These are phyloP conservation scores for Polytrichum commune DNA, from an alignment of 225 moss, liverwort and hornwort genomes.

Conservation along the genomic window DNA sequence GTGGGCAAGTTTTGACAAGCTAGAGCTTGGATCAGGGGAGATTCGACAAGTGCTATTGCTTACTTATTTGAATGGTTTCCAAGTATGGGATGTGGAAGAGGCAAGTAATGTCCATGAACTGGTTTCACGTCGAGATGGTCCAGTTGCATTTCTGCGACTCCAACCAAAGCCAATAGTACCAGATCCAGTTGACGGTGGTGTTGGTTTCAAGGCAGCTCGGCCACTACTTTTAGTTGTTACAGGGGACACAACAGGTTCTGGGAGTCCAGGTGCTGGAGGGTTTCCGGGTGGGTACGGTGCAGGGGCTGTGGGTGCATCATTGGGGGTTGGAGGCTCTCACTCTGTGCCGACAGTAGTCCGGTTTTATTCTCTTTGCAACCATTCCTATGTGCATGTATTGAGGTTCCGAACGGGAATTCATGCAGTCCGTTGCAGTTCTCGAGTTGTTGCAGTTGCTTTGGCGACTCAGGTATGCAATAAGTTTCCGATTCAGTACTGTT, in stretches of 20 bases:
- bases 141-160: slow-evolving; percentile 82
- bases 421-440: slow-evolving; percentile 92
- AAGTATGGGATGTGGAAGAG: slow-evolving; percentile 96
- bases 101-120: slow-evolving; percentile 90
- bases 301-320: slow-evolving; percentile 44
- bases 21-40: slow-evolving; percentile 82
- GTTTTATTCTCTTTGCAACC: slow-evolving; percentile 85
- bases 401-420: slow-evolving; percentile 82
- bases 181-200: slow-evolving; percentile 58
- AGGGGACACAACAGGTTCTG: slow-evolving; percentile 59
- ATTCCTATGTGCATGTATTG: slow-evolving; percentile 86
- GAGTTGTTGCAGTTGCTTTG: slow-evolving; percentile 87
- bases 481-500: neutral
- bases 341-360: slow-evolving; percentile 79
- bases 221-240: slow-evolving; percentile 88
- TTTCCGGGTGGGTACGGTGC: slow-evolving; percentile 61
- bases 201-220: slow-evolving; percentile 46
- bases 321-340: slow-evolving; percentile 36
- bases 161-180: slow-evolving; percentile 66
- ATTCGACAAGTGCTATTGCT: slow-evolving; percentile 78
- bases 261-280: slow-evolving; percentile 55
- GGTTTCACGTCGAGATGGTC: slow-evolving; percentile 91
- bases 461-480: slow-evolving; percentile 68
- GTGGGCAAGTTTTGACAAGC: slow-evolving; percentile 94
- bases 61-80: slow-evolving; percentile 87